These are phyloP conservation scores for Lactarius psammicola DNA, from an alignment of 768 basidiomycete species.

Conservation along the genomic window DNA sequence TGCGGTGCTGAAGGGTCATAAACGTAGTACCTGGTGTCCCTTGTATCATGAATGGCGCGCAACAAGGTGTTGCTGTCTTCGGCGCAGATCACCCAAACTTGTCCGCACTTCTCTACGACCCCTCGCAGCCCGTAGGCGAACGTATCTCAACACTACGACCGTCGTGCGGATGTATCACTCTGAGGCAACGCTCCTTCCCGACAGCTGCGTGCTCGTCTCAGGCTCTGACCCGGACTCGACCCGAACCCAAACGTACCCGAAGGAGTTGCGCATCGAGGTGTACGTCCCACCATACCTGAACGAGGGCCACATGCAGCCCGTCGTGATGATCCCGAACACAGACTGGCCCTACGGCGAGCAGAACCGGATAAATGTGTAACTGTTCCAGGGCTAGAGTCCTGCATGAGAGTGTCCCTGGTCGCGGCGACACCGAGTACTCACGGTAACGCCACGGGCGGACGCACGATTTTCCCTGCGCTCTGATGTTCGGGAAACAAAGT, in stretches of 20 bases:
- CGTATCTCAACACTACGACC: constrained; percentile 68
- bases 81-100: constrained; percentile 62
- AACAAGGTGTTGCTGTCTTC: constrained; percentile 69
- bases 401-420: constrained; percentile 63
- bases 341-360: constrained; percentile 62
- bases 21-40: constrained; percentile 44
- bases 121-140: constrained; percentile 52
- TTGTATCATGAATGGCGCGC: constrained; percentile 73
- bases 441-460: constrained; percentile 72
- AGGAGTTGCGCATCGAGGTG: constrained; percentile 76
- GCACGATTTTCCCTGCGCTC: constrained; percentile 72
- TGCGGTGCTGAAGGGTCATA: constrained; percentile 26
- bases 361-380: constrained; percentile 51
- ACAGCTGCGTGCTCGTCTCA: constrained; percentile 71
- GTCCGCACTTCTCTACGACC: constrained; percentile 70
- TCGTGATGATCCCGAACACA: constrained; percentile 52
- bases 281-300: no score
- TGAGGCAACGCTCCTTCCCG: constrained; percentile 69
- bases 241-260: constrained; percentile 58
- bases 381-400: constrained; percentile 43
- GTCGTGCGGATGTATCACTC: constrained; percentile 80
- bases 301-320: constrained; percentile 59
- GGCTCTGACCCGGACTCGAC: constrained; percentile 79
- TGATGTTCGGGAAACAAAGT: constrained; percentile 57
- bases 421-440: constrained; percentile 77